These are phyloP conservation scores for Nicotiana otophora DNA, from an alignment of 257 asterid genomes.

Conservation along the genomic window DNA sequence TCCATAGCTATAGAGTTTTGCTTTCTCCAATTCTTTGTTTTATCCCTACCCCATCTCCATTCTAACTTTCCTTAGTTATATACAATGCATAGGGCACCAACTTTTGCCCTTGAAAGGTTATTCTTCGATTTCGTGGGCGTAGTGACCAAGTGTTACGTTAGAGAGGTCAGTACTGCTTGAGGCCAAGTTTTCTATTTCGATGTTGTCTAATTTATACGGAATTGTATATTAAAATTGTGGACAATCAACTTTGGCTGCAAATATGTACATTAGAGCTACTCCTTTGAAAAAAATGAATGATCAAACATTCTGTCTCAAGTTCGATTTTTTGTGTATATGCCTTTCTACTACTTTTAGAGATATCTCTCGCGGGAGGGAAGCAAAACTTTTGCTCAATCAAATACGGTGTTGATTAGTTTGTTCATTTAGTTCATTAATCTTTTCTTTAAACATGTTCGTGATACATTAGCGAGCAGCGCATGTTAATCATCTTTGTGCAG, in stretches of 20 bases:
- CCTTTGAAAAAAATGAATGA: too few relatives aligned
- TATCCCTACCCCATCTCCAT: background rate
- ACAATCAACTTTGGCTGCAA: background rate
- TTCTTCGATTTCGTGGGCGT: background rate
- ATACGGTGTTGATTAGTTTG: too few relatives aligned
- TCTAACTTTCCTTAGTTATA: background rate
- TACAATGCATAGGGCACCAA: conserved; percentile 6
- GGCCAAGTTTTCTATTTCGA: conserved; percentile 6
- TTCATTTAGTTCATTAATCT: too few relatives aligned
- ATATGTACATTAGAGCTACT: background rate
- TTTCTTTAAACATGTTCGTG: too few relatives aligned
- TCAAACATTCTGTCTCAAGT: too few relatives aligned
- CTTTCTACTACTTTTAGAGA: too few relatives aligned
- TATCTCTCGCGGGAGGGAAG: too few relatives aligned
- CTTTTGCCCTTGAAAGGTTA: conserved; percentile 8
- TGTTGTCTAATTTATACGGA: conserved; percentile 1
- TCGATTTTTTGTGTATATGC: too few relatives aligned
- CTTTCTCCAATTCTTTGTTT: conserved; percentile 1
- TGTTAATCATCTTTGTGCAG: too few relatives aligned
- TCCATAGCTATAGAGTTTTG: conserved; percentile 21
- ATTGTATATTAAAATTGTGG: conserved; percentile 6
- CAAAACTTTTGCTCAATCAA: too few relatives aligned
- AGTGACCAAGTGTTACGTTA: background rate
- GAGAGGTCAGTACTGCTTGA: background rate
- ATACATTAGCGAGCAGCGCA: too few relatives aligned